Conservation (phyloP, 1,284 basidiomycete genomes). For the Pseudozyma pruni region DNA sequence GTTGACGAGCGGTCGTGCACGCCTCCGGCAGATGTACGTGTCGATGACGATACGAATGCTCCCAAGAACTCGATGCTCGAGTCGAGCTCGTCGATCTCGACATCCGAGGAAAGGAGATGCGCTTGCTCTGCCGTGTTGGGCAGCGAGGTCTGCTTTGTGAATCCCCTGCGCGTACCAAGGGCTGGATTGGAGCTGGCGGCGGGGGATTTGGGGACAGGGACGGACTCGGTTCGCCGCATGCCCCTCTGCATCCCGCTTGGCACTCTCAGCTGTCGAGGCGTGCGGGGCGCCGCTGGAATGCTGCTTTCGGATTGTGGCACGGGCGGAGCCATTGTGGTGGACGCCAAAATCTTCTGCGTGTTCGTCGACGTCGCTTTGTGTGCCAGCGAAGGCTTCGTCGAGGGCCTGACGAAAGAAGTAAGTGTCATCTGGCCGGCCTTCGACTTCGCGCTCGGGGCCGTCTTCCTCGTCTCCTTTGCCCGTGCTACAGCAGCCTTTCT, state of each 20-base stretch:
- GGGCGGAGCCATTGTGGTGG: no score
- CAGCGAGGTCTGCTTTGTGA: constrained; percentile 1
- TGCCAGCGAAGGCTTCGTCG: constrained; percentile 9
- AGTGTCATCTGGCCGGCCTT: constrained; percentile 8
- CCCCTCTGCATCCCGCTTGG: constrained; percentile 14
- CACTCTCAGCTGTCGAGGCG: constrained; percentile 17
- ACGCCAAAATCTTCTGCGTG: not conserved
- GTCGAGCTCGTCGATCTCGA: constrained; percentile 8
- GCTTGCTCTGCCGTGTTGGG: no score
- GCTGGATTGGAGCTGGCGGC: not conserved
- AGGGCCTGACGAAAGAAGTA: constrained; percentile 13
- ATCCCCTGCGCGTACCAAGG: not conserved
- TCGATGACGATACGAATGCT: not conserved
- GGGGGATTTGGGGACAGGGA: constrained; percentile 1
- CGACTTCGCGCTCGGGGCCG: not conserved
- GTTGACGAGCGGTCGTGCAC: constrained; percentile 3
- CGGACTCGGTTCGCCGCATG: constrained; percentile 20
- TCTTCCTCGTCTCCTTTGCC: constrained; percentile 4
- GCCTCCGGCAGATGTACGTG: not conserved
- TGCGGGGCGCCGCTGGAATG: not conserved
- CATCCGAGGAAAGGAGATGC: not conserved
- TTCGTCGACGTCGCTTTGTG: not conserved
- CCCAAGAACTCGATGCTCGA: constrained; percentile 41
- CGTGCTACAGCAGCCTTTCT: constrained; percentile 8
- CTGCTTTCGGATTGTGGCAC: not conserved